Evolutionary conservation across 2,329 filamentous ascomycete genomes (phyloP), one percentile per base, ranked within the genome.

Genomic region (Stagonosporopsis rhizophila): DNA sequence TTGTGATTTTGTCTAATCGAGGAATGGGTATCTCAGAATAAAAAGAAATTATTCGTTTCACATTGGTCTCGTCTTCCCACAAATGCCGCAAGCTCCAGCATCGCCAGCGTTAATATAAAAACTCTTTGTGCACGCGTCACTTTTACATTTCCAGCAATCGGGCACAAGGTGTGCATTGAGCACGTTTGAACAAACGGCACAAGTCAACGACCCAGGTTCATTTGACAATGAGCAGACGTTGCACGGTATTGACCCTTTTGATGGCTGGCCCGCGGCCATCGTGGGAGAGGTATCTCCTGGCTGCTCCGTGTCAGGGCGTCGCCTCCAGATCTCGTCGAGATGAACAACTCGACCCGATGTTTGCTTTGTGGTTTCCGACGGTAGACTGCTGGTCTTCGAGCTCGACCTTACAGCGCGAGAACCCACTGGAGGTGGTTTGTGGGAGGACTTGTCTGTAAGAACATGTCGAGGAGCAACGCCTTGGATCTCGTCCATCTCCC

Each of bases 141-240:
- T 85, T 39, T 70, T 73, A 70, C 90, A 94, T 44, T 76, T 76
- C 90, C 91, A 94, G n/a, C 83, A 76, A 17, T 79, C 76, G 0
- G 81, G 76, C 40, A 87, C 80, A 45, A 82, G 81, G 0, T 76
- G 68, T 0, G 80, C 75, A 40, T 84, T 80, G 2, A 94, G 76
- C 1, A 93, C 89, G 61, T 94, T 86, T 22, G 87, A 83, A 72
- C 91, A 95, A 49, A 88, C 82, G 7, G 75, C 76, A 72, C 91
- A 95, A 4, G 85, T 89, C 2, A 86, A 74, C 7, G 84, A 78
- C 8, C 70, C 66, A 0, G 69, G 44, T 6, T 81, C 77, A 69
- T 92, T 93, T 46, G 78, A 77, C 46, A 89, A 84, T 0, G 90
- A 92, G 74, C 91, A 96, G 51, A 89, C 79, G 0, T 82, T 77